Evolutionary conservation across 129 eudicot genomes (phyloP).

Genomic region (Deinandra increscens): DNA sequence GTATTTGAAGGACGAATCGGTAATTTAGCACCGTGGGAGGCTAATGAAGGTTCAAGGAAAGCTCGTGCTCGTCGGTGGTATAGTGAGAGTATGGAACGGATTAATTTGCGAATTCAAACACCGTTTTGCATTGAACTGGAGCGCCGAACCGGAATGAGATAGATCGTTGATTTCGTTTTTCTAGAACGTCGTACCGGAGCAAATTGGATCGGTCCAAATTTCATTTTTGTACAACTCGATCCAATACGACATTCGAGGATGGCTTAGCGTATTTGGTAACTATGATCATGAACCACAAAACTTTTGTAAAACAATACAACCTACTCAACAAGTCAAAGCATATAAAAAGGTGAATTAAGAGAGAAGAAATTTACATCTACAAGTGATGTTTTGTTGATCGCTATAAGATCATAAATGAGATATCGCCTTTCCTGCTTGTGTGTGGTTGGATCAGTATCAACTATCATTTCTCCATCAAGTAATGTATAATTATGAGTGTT

Average conservation of each 20-base stretch:
- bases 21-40: slow-evolving; percentile 43
- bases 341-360: slow-evolving; percentile 13
- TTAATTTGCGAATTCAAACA: too few relatives aligned
- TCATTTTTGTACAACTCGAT: too few relatives aligned
- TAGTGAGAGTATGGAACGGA: slow-evolving; percentile 40
- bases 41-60: slow-evolving; percentile 44
- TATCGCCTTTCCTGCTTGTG: slow-evolving; percentile 69
- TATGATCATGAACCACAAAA: background rate
- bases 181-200: too few relatives aligned
- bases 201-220: too few relatives aligned
- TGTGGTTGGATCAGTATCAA: slow-evolving; percentile 60
- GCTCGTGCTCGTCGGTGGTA: slow-evolving; percentile 57
- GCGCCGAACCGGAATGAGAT: too few relatives aligned
- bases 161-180: too few relatives aligned
- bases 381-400: slow-evolving; percentile 50
- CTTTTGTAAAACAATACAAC: background rate
- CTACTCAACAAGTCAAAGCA: slow-evolving; percentile 10
- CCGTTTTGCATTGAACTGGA: too few relatives aligned
- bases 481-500: slow-evolving; percentile 59
- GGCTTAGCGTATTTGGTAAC: too few relatives aligned
- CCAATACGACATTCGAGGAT: too few relatives aligned
- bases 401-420: slow-evolving; percentile 64
- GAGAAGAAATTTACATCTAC: slow-evolving; percentile 41
- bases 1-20: slow-evolving; percentile 20
- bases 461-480: slow-evolving; percentile 76